These are phyloP conservation scores for Cardamine chenopodiifolia DNA, from an alignment of 345 rosid genomes.

Conservation along the genomic window DNA sequence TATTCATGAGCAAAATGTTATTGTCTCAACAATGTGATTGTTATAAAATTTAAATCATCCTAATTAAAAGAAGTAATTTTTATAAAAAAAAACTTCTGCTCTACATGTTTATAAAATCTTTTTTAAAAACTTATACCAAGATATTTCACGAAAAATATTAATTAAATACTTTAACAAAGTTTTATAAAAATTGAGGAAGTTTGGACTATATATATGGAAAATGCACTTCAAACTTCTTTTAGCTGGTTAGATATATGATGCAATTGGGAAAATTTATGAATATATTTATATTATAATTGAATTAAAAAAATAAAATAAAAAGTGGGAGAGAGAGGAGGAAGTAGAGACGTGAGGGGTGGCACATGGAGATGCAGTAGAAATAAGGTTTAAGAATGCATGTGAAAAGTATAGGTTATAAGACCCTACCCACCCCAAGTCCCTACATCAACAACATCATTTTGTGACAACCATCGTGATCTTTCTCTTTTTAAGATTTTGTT, in stretches of 20 bases:
- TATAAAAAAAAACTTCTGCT: no score
- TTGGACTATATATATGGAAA: not conserved
- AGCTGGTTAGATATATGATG: slow-evolving; percentile 4
- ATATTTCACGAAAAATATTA: not conserved
- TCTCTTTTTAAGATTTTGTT: slow-evolving; percentile 16
- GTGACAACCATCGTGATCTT: slow-evolving; percentile 48
- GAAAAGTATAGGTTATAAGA: slow-evolving; percentile 41
- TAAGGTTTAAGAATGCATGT: slow-evolving; percentile 48
- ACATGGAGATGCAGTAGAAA: slow-evolving; percentile 48
- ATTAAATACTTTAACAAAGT: not conserved
- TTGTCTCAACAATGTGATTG: not conserved
- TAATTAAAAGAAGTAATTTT: not conserved
- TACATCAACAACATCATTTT: slow-evolving; percentile 38
- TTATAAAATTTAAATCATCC: not conserved
- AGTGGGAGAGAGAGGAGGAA: not conserved
- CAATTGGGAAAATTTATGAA: not conserved
- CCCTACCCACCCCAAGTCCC: slow-evolving; percentile 41
- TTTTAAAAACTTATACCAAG: not conserved
- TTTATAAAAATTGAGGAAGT: not conserved
- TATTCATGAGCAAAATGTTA: not conserved
- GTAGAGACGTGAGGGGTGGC: slow-evolving; percentile 43
- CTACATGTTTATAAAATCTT: not conserved
- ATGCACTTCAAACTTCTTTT: not conserved
- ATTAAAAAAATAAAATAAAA: not conserved
- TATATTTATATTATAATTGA: not conserved